phyloP scores from a whole-genome alignment of 2,329 filamentous ascomycete genomes.

The Drechslerella stenobrocha region DNA sequence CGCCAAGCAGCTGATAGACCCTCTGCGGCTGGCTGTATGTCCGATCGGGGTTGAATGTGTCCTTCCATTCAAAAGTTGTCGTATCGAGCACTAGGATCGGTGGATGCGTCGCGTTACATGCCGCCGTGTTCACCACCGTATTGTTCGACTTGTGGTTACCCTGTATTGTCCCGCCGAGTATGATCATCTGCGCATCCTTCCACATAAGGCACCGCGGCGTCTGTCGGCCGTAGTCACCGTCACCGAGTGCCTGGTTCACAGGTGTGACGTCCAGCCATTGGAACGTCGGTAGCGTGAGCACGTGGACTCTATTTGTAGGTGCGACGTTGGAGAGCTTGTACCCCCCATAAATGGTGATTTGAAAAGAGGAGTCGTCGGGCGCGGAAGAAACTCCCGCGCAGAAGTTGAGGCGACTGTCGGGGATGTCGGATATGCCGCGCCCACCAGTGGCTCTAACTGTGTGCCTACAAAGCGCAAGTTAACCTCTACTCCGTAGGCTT shows the following conservation, averaged over 20 bases:
- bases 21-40: constrained; percentile 35
- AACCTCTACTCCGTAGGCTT: too few relatives aligned
- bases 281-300: constrained; percentile 37
- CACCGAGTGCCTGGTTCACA: constrained; percentile 15
- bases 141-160: constrained; percentile 23
- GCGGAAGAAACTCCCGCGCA: constrained; percentile 36
- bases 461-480: constrained; percentile 14
- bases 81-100: constrained; percentile 43
- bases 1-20: constrained; percentile 30
- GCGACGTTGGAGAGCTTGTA: constrained; percentile 41
- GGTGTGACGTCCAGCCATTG: constrained; percentile 47
- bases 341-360: constrained; percentile 48
- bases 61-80: constrained; percentile 34
- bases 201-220: constrained; percentile 20
- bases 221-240: constrained; percentile 31
- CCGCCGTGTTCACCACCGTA: constrained; percentile 25
- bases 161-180: constrained; percentile 33
- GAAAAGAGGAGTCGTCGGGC: constrained; percentile 45
- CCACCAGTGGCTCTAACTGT: constrained; percentile 31
- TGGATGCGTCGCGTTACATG: constrained; percentile 39
- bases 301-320: constrained; percentile 37
- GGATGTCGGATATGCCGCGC: constrained; percentile 17
- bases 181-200: constrained; percentile 44
- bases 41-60: constrained; percentile 35
- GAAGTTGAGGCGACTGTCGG: constrained; percentile 29